Evolutionary conservation across 305 asterid species (phyloP).

Genomic region (Fraxinus latifolia): DNA sequence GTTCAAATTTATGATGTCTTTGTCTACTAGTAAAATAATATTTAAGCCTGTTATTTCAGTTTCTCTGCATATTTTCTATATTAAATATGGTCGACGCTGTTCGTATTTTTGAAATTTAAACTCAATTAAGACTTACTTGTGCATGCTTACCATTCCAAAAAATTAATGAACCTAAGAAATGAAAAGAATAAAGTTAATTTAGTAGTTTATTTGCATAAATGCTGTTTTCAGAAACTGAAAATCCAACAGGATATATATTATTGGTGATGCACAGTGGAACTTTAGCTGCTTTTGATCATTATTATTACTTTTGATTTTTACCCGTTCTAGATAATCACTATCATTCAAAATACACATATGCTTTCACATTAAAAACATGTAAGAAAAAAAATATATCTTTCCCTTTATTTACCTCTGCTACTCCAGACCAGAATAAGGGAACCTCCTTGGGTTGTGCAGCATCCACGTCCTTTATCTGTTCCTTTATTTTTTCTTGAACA

Average conservation of each 20-base stretch:
- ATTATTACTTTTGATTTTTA: constrained; percentile 1
- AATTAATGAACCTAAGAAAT: not conserved
- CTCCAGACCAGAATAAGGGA: constrained; percentile 67
- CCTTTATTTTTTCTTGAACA: constrained; percentile 60
- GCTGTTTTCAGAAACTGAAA: not conserved
- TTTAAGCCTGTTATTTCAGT: not conserved
- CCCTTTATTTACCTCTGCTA: constrained; percentile 75
- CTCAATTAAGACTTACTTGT: not conserved
- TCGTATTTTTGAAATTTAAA: not conserved
- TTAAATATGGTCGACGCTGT: not conserved
- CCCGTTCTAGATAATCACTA: not conserved
- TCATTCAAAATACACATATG: not conserved
- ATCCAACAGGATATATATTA: not conserved
- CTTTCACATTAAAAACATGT: not conserved
- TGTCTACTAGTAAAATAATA: not conserved
- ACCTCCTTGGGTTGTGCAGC: constrained; percentile 65
- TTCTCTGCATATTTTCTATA: not conserved
- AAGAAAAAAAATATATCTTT: not conserved
- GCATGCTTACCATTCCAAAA: constrained; percentile 16
- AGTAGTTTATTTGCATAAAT: not conserved
- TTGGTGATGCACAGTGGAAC: not conserved
- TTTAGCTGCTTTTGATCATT: constrained; percentile 3
- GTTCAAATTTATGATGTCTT: not conserved
- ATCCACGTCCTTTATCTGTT: constrained; percentile 71
- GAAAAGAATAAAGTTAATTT: not conserved